Conservation (phyloP, 306 rosid genomes). For the Hippophae tibetana region DNA sequence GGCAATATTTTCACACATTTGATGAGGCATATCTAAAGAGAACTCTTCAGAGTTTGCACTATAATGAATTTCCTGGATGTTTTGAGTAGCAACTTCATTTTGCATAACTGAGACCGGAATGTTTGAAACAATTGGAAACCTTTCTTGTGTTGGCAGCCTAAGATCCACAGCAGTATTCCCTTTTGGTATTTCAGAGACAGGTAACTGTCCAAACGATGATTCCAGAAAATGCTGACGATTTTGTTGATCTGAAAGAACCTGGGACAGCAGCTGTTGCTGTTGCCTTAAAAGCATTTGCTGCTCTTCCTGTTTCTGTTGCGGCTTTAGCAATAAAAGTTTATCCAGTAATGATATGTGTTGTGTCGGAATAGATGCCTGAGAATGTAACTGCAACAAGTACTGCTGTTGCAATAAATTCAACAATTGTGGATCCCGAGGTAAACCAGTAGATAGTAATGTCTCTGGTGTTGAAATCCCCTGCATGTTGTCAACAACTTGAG, state of each 20-base stretch:
- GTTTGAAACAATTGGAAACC: constrained; percentile 37
- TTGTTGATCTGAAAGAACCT: constrained; percentile 64
- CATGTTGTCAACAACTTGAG: constrained; percentile 56
- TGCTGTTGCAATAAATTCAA: constrained; percentile 76
- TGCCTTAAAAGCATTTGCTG: constrained; percentile 62
- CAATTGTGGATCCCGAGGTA: constrained; percentile 74
- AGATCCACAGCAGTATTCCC: constrained; percentile 40
- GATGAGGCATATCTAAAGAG: constrained; percentile 35
- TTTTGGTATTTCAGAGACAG: constrained; percentile 36
- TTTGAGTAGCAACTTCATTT: constrained; percentile 35
- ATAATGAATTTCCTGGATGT: constrained; percentile 31
- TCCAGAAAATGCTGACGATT: constrained; percentile 50
- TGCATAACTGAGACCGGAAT: constrained; percentile 30
- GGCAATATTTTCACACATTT: constrained; percentile 39
- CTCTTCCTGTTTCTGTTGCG: constrained; percentile 85
- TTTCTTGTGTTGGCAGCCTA: constrained; percentile 35
- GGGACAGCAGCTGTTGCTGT: constrained; percentile 77
- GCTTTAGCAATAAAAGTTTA: constrained; percentile 59
- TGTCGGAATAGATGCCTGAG: constrained; percentile 58
- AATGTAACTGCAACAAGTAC: constrained; percentile 65
- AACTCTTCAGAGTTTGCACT: constrained; percentile 34
- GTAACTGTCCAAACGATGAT: constrained; percentile 56
- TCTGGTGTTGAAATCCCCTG: constrained; percentile 47
- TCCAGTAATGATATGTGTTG: constrained; percentile 68
- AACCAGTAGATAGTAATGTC: constrained; percentile 55